phyloP scores from a whole-genome alignment of 441 rosid genomes.

The Viola pubescens region DNA sequence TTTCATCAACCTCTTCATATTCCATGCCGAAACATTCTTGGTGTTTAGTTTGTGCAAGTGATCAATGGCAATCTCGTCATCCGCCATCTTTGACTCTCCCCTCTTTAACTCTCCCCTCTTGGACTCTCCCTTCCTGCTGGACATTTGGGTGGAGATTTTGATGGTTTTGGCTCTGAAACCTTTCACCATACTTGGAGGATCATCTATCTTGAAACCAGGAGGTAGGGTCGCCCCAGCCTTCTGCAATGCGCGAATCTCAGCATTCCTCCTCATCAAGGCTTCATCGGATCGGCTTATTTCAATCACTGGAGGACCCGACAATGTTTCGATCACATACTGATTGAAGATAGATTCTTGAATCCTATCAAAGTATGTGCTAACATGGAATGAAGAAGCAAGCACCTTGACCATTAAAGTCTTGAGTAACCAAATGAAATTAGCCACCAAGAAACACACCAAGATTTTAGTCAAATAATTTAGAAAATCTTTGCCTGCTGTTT shows the following conservation, averaged over 20 bases:
- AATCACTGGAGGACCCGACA: constrained; percentile 56
- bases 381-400: constrained; percentile 67
- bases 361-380: constrained; percentile 64
- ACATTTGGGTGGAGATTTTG: constrained; percentile 25
- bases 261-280: constrained; percentile 35
- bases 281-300: constrained; percentile 37
- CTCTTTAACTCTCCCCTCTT: too few relatives aligned
- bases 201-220: constrained; percentile 41
- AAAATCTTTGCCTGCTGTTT: constrained; percentile 17
- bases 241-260: constrained; percentile 44
- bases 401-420: constrained; percentile 69
- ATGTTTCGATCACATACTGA: constrained; percentile 54
- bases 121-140: constrained; percentile 6
- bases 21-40: constrained; percentile 50
- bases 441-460: constrained; percentile 45
- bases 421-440: constrained; percentile 50
- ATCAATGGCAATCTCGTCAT: constrained; percentile 40
- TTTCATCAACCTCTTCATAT: constrained; percentile 44
- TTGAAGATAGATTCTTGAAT: constrained; percentile 62
- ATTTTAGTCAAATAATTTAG: constrained; percentile 44
- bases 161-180: constrained; percentile 23
- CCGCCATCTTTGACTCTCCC: constrained; percentile 6
- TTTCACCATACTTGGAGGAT: constrained; percentile 21
- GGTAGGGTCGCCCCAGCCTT: constrained; percentile 55
- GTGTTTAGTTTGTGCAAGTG: constrained; percentile 34